A percentile compares a stretch with the other conserved stretches of the same genome.
Conservation (phyloP, 2,329 filamentous ascomycete genomes). For the Endoconidiophora polonica region DNA sequence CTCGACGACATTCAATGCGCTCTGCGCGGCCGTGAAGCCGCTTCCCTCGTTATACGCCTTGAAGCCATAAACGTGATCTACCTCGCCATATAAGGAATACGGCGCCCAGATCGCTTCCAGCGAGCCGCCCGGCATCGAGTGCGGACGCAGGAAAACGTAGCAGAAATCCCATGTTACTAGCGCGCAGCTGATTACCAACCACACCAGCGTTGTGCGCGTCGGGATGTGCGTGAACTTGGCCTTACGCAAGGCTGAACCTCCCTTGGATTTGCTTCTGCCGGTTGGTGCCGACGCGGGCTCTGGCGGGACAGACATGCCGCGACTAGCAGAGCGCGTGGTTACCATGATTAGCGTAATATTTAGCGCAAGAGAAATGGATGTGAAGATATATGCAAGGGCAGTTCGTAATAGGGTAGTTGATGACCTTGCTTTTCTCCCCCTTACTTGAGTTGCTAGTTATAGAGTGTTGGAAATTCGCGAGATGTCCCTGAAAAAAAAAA, state of each 20-base stretch:
- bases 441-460: no score
- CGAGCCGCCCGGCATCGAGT: slow-evolving; percentile 62
- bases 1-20: slow-evolving; percentile 51
- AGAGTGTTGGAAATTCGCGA: no score
- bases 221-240: slow-evolving; percentile 30
- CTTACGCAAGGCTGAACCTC: slow-evolving; percentile 1
- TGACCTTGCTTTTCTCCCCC: background rate
- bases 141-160: slow-evolving; percentile 66
- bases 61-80: slow-evolving; percentile 72
- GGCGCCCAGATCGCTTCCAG: slow-evolving; percentile 62
- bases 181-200: slow-evolving; percentile 59
- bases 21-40: slow-evolving; percentile 68
- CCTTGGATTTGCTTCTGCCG: slow-evolving; percentile 2
- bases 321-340: slow-evolving; percentile 22
- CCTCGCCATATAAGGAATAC: slow-evolving; percentile 62
- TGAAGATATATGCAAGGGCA: no score
- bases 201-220: slow-evolving; percentile 36
- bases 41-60: slow-evolving; percentile 48
- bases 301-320: slow-evolving; percentile 16
- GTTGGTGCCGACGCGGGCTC: slow-evolving; percentile 9
- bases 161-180: slow-evolving; percentile 66
- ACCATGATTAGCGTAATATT: slow-evolving; percentile 18
- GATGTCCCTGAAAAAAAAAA: background rate
- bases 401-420: background rate
- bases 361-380: no score